These are phyloP conservation scores for Melastoma malabathricum DNA, from an alignment of 345 rosid genomes.

Conservation along the genomic window DNA sequence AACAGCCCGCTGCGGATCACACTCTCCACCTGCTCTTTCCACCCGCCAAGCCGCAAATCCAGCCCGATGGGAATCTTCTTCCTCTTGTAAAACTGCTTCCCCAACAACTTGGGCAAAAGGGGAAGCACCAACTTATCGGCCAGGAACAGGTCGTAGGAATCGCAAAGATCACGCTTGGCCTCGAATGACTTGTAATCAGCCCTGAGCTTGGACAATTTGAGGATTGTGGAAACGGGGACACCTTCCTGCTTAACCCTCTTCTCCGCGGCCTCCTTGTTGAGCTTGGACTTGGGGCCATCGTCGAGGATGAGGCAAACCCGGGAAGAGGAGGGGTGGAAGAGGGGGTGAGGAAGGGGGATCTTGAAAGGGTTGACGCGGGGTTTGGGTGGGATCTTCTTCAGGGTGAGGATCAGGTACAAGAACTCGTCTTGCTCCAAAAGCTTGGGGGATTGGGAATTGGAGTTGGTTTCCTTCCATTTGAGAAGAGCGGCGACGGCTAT, in stretches of 20 bases:
- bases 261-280: constrained; percentile 12
- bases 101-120: constrained; percentile 10
- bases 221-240: constrained; percentile 11
- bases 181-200: constrained; percentile 13
- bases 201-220: constrained; percentile 13
- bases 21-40: constrained; percentile 19
- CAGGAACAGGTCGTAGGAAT: constrained; percentile 12
- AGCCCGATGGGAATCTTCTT: constrained; percentile 13
- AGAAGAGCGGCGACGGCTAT: constrained; percentile 10
- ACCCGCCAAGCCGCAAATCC: constrained; percentile 10
- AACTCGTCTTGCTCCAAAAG: constrained; percentile 15
- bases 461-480: constrained; percentile 9
- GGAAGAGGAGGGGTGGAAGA: constrained; percentile 2
- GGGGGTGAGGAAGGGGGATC: constrained; percentile 10
- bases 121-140: constrained; percentile 14
- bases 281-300: constrained; percentile 11
- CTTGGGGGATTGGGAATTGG: constrained; percentile 7
- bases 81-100: constrained; percentile 18
- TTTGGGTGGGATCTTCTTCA: constrained; percentile 10
- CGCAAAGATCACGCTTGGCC: constrained; percentile 17
- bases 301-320: constrained; percentile 12
- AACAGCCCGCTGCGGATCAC: constrained; percentile 5
- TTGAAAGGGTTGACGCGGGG: constrained; percentile 14
- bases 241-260: constrained; percentile 13
- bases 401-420: constrained; percentile 14